Percentiles rank a stretch among this genome's conserved stretches.
Evolutionary conservation across 163 green algal genomes (phyloP).

Genomic region (Chlamydomonas reinhardtii): DNA sequence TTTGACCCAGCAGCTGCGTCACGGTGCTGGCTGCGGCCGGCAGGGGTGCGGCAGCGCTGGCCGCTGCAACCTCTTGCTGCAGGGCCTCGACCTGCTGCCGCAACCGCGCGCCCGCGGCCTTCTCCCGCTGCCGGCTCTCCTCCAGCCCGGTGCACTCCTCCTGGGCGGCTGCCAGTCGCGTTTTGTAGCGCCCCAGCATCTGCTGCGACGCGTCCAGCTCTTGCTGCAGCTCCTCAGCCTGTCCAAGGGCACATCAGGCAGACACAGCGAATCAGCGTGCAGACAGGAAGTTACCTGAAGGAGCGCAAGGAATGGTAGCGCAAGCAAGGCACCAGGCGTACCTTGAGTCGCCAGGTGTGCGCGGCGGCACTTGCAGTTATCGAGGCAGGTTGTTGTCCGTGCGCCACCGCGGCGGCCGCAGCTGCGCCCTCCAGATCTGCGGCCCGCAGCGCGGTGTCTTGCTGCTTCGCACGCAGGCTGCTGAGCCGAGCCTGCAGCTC

Average conservation of each 20-base stretch:
- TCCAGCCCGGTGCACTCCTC: constrained; percentile 37
- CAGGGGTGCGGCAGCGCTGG: too few species aligned
- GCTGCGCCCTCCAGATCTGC: neutral
- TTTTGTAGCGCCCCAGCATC: constrained; percentile 52
- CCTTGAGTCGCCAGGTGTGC: neutral
- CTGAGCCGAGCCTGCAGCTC: constrained; percentile 36
- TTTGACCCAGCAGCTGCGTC: too few species aligned
- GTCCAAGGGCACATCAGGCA: neutral
- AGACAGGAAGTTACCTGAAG: too few species aligned
- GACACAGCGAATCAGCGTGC: neutral
- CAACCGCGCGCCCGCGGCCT: neutral
- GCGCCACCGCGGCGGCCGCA: neutral
- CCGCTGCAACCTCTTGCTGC: constrained; percentile 1
- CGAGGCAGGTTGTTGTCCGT: neutral
- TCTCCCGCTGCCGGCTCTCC: constrained; percentile 42
- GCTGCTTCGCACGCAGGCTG: constrained; percentile 12
- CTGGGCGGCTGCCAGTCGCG: constrained; percentile 19
- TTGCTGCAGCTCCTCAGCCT: constrained; percentile 51
- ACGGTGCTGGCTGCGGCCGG: too few species aligned
- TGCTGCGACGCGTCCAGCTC: constrained; percentile 54
- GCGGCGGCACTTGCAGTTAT: too few species aligned
- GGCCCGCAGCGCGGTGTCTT: neutral
- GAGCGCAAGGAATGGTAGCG: too few species aligned
- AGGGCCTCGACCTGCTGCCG: constrained; percentile 35
- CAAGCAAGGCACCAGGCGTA: neutral